These are phyloP conservation scores for Phytophthora boehmeriae DNA, from an alignment of 352 stramenopile species.

Conservation along the genomic window DNA sequence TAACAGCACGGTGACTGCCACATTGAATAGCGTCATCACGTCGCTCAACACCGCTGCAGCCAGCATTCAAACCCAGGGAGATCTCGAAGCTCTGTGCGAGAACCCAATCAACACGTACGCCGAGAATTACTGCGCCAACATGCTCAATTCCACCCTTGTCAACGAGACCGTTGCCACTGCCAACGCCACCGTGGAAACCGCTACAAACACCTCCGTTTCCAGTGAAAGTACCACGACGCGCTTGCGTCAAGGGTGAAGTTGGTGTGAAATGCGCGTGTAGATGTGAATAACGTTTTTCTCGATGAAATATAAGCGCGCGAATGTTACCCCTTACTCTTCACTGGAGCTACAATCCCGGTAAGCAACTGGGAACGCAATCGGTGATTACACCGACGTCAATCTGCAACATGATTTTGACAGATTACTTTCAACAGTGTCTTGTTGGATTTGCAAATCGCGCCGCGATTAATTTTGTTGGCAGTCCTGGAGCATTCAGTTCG, in stretches of 20 bases:
- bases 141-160: conserved; percentile 33
- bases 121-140: conserved; percentile 35
- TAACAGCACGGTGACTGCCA: conserved; percentile 23
- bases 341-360: no score
- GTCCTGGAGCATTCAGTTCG: no score
- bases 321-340: no score
- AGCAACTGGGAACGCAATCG: no score
- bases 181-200: conserved; percentile 31
- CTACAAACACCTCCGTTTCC: conserved; percentile 23
- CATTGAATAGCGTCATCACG: conserved; percentile 35
- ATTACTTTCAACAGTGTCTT: no score
- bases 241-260: conserved; percentile 6
- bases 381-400: no score
- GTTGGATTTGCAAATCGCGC: no score
- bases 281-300: not conserved
- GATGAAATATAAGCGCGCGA: no score
- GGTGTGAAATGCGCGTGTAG: not conserved
- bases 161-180: conserved; percentile 24
- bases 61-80: conserved; percentile 39
- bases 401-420: no score
- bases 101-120: conserved; percentile 38
- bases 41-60: conserved; percentile 40
- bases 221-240: conserved; percentile 18
- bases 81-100: conserved; percentile 41
- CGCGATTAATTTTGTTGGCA: no score